Conservation (phyloP, 345 rosid genomes). For the Eucalyptus globulus region DNA sequence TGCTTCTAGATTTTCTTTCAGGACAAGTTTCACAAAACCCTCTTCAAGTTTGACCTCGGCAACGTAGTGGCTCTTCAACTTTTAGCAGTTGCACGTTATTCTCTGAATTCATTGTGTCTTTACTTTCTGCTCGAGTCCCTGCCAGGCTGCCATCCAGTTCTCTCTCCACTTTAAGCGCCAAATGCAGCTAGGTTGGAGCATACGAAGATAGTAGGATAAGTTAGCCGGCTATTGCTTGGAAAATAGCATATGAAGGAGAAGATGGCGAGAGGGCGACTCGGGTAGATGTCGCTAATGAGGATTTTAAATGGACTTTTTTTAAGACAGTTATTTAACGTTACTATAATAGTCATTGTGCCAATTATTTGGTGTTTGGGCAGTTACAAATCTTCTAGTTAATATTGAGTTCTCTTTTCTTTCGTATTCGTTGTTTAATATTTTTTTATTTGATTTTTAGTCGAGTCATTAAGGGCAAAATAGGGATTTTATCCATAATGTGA, state of each 20-base stretch:
- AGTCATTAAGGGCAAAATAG: not conserved
- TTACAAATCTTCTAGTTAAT: not conserved
- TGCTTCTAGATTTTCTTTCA: not conserved
- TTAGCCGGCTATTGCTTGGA: not conserved
- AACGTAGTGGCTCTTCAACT: not conserved
- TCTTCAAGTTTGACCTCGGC: not conserved
- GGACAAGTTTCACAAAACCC: not conserved
- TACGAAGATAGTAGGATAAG: not conserved
- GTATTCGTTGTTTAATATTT: not conserved
- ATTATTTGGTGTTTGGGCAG: not conserved
- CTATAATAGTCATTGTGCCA: not conserved
- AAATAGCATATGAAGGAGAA: not conserved
- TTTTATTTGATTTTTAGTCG: not conserved
- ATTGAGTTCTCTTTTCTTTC: not conserved
- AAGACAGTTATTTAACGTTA: not conserved
- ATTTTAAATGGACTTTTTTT: not conserved
- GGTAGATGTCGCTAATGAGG: not conserved
- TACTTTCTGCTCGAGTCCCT: not conserved
- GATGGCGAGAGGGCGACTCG: not conserved
- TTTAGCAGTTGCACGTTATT: not conserved
- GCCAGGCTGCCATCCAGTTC: not conserved
- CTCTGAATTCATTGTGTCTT: not conserved
- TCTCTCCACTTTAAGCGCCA: not conserved
- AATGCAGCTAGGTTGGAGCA: not conserved
- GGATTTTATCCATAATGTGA: not conserved